Conservation (phyloP, 169 alveolate species). For the Plasmodium knowlesi region DNA sequence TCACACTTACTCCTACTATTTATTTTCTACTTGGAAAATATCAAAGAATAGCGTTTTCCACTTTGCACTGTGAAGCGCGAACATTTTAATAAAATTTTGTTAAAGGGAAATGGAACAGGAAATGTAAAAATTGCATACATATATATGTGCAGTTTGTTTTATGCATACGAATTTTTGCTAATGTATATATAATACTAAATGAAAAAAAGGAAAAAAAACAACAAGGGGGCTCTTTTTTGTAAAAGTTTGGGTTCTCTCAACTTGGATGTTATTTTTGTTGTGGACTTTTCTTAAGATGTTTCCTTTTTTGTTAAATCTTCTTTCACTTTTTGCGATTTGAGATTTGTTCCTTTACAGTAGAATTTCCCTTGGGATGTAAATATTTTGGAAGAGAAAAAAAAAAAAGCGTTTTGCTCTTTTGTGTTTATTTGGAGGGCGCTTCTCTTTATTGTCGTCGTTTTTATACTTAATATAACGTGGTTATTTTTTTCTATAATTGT, state of each 20-base stretch:
- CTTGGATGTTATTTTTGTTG: not conserved
- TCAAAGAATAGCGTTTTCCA: not conserved
- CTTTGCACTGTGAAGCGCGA: not conserved
- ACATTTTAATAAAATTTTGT: not conserved
- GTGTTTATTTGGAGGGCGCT: not conserved
- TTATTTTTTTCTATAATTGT: not conserved
- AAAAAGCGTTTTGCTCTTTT: not conserved
- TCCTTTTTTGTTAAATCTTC: not conserved
- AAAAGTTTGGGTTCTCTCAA: no score
- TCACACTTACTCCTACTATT: not conserved
- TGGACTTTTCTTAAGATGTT: not conserved
- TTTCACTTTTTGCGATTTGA: not conserved
- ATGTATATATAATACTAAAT: not conserved
- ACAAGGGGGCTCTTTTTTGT: not conserved
- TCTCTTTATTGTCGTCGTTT: not conserved
- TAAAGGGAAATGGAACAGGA: not conserved
- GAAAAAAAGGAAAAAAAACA: not conserved
- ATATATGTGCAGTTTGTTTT: not conserved
- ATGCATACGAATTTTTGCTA: not conserved
- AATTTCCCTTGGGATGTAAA: not conserved
- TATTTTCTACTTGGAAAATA: not conserved
- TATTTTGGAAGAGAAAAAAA: not conserved
- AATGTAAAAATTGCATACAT: not conserved
- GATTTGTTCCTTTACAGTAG: not conserved
- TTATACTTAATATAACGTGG: not conserved